A percentile compares a stretch with the other conserved stretches of the same genome.
Evolutionary conservation across 169 alveolate genomes (phyloP).

Genomic region (Besnoitia besnoiti): DNA sequence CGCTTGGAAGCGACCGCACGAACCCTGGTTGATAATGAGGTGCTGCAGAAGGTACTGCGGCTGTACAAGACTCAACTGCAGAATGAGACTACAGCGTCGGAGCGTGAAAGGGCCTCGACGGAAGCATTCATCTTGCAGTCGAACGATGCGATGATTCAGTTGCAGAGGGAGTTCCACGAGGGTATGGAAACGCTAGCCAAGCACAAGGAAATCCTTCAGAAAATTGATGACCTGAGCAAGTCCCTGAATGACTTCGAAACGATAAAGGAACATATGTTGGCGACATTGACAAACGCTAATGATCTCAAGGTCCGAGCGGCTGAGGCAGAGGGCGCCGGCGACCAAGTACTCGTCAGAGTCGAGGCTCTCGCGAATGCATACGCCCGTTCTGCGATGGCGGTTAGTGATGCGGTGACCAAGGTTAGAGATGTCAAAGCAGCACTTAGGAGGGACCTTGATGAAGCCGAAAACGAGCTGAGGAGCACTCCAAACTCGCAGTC

Average conservation of each 20-base stretch:
- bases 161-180: neutral
- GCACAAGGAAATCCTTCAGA: constrained; percentile 20
- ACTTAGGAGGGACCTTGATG: neutral
- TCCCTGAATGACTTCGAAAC: neutral
- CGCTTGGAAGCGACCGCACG: neutral
- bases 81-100: neutral
- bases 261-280: neutral
- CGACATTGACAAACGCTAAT: neutral
- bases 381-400: neutral
- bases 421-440: neutral
- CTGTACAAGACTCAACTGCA: neutral
- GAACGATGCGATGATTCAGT: neutral
- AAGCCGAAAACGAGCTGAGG: neutral
- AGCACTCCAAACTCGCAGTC: neutral
- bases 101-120: neutral
- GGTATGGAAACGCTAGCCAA: neutral
- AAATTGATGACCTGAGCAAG: neutral
- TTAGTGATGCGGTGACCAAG: neutral
- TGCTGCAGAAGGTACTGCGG: neutral
- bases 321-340: neutral
- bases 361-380: neutral
- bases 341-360: neutral
- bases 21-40: neutral
- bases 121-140: neutral
- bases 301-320: neutral